Evolutionary conservation across 805 yeast genomes (phyloP).

Genomic region (Komagataella pseudopastoris): DNA sequence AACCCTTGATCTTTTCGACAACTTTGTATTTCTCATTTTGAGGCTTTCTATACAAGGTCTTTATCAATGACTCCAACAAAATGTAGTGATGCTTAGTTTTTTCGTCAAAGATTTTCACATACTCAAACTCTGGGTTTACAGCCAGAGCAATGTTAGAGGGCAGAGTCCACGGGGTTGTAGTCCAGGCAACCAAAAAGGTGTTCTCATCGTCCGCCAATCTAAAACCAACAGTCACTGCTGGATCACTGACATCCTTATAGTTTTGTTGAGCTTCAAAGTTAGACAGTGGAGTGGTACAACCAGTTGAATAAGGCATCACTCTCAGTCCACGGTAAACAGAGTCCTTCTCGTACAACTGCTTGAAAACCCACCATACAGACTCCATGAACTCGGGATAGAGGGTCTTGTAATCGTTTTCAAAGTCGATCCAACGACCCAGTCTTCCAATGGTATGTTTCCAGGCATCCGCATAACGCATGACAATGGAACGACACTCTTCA

Average conservation of each 20-base stretch:
- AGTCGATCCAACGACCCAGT: constrained; percentile 98
- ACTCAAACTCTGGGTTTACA: constrained; percentile 84
- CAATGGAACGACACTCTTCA: constrained; percentile 90
- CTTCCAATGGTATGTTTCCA: constrained; percentile 93
- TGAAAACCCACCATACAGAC: constrained; percentile 98
- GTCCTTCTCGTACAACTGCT: constrained; percentile 71
- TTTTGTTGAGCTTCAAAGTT: constrained; percentile 98
- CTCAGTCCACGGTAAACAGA: constrained; percentile 90
- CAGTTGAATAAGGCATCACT: constrained; percentile 99
- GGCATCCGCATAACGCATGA: constrained; percentile 91
- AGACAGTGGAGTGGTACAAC: constrained; percentile 89
- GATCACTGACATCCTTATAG: constrained; percentile 94
- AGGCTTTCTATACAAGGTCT: constrained; percentile 88
- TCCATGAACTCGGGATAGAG: constrained; percentile 95
- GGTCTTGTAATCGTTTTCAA: constrained; percentile 96
- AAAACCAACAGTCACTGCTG: constrained; percentile 90
- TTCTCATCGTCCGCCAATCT: constrained; percentile 68
- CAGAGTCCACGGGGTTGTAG: constrained; percentile 99
- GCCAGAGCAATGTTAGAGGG: constrained; percentile 90
- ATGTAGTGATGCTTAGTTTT: constrained; percentile 71
- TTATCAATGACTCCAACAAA: constrained; percentile 69
- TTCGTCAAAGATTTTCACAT: constrained; percentile 86
- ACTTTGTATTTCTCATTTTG: constrained; percentile 76
- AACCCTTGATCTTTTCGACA: constrained; percentile 70
- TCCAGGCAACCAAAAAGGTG: constrained; percentile 90